Percentiles rank a stretch among this genome's conserved stretches.
Evolutionary conservation across 345 rosid species (phyloP).

Genomic region (Ceriops zippeliana): DNA sequence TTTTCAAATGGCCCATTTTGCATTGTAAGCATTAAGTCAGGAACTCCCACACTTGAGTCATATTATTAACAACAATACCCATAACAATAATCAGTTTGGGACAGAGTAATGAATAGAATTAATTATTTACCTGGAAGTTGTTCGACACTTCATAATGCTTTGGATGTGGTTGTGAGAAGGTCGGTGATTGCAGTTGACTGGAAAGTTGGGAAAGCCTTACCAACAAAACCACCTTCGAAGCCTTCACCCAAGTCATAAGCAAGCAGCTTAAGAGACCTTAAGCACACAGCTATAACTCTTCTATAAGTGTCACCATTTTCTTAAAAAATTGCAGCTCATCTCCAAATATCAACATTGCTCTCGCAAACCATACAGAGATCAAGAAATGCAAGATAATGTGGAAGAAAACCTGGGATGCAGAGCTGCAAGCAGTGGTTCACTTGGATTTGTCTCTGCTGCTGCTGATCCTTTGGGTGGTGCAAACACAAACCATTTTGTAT

Average conservation of each 20-base stretch:
- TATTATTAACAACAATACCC: not conserved
- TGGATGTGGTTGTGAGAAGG: slow-evolving; percentile 37
- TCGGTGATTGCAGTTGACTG: slow-evolving; percentile 43
- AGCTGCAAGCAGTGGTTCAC: slow-evolving; percentile 83
- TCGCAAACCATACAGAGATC: slow-evolving; percentile 94
- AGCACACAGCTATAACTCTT: slow-evolving; percentile 65
- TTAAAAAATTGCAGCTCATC: slow-evolving; percentile 91
- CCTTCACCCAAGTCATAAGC: slow-evolving; percentile 56
- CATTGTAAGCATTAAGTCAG: too few relatives aligned
- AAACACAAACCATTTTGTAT: slow-evolving; percentile 66
- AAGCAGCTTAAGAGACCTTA: slow-evolving; percentile 76
- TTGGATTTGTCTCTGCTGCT: slow-evolving; percentile 95
- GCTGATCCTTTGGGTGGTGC: slow-evolving; percentile 97
- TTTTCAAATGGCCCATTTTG: too few relatives aligned
- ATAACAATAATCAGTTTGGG: not conserved
- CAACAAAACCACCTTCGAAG: slow-evolving; percentile 48
- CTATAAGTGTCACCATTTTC: slow-evolving; percentile 86
- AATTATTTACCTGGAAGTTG: slow-evolving; percentile 60
- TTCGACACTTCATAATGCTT: slow-evolving; percentile 51
- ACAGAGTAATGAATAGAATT: not conserved
- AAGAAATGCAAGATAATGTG: slow-evolving; percentile 78
- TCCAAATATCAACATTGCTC: slow-evolving; percentile 86
- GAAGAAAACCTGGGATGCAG: slow-evolving; percentile 64
- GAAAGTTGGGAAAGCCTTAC: slow-evolving; percentile 40
- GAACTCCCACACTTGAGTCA: too few relatives aligned